Conservation (phyloP, 768 basidiomycete genomes). For the Filobasidium floriforme region DNA sequence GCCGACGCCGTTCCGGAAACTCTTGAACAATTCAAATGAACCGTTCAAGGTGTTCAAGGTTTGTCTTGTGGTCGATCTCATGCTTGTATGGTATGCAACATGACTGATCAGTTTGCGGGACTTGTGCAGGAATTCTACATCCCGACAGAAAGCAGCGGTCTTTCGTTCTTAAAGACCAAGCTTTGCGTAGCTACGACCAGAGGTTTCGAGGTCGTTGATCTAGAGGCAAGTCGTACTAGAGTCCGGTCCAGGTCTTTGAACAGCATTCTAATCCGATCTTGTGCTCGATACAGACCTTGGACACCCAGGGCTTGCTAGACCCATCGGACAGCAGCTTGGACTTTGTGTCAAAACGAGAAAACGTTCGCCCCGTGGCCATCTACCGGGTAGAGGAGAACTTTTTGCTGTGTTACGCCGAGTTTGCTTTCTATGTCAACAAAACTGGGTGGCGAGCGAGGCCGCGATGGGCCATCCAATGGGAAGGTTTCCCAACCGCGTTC, state of each 20-base stretch:
- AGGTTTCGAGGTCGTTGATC: conserved; percentile 97
- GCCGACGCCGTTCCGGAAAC: conserved; percentile 67
- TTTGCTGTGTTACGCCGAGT: conserved; percentile 95
- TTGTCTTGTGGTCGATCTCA: conserved; percentile 17
- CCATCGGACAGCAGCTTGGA: conserved; percentile 84
- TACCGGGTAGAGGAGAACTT: conserved; percentile 96
- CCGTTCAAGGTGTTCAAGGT: conserved; percentile 87
- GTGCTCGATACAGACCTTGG: conserved; percentile 54
- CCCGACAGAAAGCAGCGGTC: conserved; percentile 89
- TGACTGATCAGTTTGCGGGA: neutral
- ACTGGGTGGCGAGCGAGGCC: conserved; percentile 82
- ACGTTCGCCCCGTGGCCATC: conserved; percentile 86
- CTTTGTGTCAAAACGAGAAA: conserved; percentile 84
- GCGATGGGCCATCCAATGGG: conserved; percentile 95
- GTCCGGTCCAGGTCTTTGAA: neutral
- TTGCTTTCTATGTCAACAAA: conserved; percentile 97
- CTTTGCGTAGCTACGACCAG: conserved; percentile 94
- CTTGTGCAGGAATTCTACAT: conserved; percentile 92
- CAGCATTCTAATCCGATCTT: neutral
- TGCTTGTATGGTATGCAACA: neutral
- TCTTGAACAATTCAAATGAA: conserved; percentile 82
- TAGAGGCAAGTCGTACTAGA: conserved; percentile 50
- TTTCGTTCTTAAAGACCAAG: conserved; percentile 94
- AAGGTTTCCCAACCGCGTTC: conserved; percentile 85
- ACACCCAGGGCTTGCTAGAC: conserved; percentile 91